Base-by-base conservation (phyloP, 1,284 basidiomycete species). In the Mycocalia duriaeana region DNA sequence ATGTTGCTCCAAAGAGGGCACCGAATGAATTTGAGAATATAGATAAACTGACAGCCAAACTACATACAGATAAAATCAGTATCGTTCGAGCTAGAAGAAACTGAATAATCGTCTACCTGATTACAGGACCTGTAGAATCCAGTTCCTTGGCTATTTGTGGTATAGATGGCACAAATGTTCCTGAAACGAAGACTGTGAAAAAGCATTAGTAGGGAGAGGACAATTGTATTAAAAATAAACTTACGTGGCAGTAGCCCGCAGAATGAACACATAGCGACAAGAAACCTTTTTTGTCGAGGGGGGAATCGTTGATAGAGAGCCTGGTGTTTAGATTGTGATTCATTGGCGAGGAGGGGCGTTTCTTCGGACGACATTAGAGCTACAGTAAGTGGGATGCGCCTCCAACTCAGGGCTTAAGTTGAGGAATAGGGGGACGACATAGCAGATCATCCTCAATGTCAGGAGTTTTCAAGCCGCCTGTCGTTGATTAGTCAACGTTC, bases 131-230 rank as follows among this genome's bases (percentile, higher is more conserved):
- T 0, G 79, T 77, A 0, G 83, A 75, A 26, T 75, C 48, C 6
- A 89, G 65, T 47, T 89, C 85, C 19, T 65, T 60, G 0, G 82
- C 75, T 51, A 89, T 80, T 48, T 81, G 70, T 0, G 83, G 82
- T 41, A 89, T 85, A 0, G 78, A 76, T 0, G 86, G 87, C 2
- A 85, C 71, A 62, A 89, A 87, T 2, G 80, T 76, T 4, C 81
- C 79, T 2, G 80, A 74, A 0, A 85, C 77, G 57, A 89, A 80
- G 23, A 85, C 85, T 89, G 6, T 25, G n/a, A 5, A 42, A 5
- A 18, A 38, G 44, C 3, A 16, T 19, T 18, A 38, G 36, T 9
- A 38, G 8, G 7, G 18, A 2, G 42, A 36, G 23, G 47, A 8
- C 3, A 44, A n/a, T 37, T 11, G 14, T 4, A 8, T 28, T 38